These are phyloP conservation scores for Candolleomyces efflorescens DNA, from an alignment of 768 basidiomycete genomes.

Conservation along the genomic window DNA sequence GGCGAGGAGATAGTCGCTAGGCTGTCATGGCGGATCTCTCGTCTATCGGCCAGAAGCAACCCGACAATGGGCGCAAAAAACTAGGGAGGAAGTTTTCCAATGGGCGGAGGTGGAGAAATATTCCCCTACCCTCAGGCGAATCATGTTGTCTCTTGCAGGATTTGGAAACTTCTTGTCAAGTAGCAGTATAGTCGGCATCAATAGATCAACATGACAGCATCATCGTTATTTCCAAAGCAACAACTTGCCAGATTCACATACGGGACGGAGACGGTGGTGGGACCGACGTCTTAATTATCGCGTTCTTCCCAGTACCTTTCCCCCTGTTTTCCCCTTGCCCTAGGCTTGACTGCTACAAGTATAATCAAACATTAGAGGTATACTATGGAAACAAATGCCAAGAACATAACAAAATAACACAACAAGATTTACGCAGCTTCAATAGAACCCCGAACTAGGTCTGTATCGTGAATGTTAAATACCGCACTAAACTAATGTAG, in stretches of 20 bases:
- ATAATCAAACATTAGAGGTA: slow-evolving; percentile 4
- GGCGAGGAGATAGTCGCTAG: neutral
- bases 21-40: neutral
- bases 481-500: slow-evolving; percentile 2
- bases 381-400: slow-evolving; percentile 6
- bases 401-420: neutral
- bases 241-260: slow-evolving; percentile 3
- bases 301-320: neutral
- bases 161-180: slow-evolving; percentile 7
- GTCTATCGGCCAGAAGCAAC: neutral
- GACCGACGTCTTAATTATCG: neutral
- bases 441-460: slow-evolving; percentile 5
- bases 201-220: slow-evolving; percentile 4
- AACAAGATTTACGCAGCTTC: neutral
- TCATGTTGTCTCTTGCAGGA: neutral
- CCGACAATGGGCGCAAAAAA: neutral
- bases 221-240: slow-evolving; percentile 1
- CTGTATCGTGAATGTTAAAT: slow-evolving; percentile 1
- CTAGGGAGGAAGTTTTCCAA: neutral
- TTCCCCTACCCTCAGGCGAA: neutral
- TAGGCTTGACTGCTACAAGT: neutral
- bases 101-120: neutral
- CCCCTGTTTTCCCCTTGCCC: too few species aligned
- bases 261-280: neutral
- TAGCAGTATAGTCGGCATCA: slow-evolving; percentile 1